phyloP scores from a whole-genome alignment of 345 rosid genomes.

The Raphanus raphanistrum region DNA sequence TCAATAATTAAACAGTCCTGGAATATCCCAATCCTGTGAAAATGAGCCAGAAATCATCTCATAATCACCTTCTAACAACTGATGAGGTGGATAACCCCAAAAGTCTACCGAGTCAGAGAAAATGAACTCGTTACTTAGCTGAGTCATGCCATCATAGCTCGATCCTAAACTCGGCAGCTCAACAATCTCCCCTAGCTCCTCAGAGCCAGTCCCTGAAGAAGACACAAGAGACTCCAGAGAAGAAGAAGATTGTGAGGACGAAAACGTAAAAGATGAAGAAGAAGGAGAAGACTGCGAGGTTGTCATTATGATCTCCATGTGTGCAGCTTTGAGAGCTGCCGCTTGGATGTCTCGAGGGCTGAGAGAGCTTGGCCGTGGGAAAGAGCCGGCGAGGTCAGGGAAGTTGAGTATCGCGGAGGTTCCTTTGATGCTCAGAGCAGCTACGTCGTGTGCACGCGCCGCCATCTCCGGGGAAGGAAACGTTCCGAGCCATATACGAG shows the following conservation, averaged over 20 bases:
- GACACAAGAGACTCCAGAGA: conserved; percentile 55
- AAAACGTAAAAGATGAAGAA: conserved; percentile 30
- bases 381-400: conserved; percentile 67
- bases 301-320: conserved; percentile 50
- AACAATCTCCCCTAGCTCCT: conserved; percentile 76
- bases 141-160: conserved; percentile 46
- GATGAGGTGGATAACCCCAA: conserved; percentile 49
- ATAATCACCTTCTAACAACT: conserved; percentile 43
- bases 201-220: conserved; percentile 40
- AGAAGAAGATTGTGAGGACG: conserved; percentile 36
- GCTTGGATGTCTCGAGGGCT: conserved; percentile 88
- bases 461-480: conserved; percentile 96
- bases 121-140: conserved; percentile 50
- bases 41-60: conserved; percentile 36
- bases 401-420: conserved; percentile 80
- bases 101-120: conserved; percentile 47
- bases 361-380: conserved; percentile 75
- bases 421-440: conserved; percentile 85
- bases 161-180: conserved; percentile 73
- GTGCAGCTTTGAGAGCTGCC: conserved; percentile 86
- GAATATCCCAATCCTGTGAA: conserved; percentile 33
- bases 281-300: conserved; percentile 39
- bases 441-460: conserved; percentile 95
- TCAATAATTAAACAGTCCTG: conserved; percentile 33
- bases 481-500: conserved; percentile 94